phyloP scores from a whole-genome alignment of 208 protist genomes.

The Trypanosoma melophagium region DNA sequence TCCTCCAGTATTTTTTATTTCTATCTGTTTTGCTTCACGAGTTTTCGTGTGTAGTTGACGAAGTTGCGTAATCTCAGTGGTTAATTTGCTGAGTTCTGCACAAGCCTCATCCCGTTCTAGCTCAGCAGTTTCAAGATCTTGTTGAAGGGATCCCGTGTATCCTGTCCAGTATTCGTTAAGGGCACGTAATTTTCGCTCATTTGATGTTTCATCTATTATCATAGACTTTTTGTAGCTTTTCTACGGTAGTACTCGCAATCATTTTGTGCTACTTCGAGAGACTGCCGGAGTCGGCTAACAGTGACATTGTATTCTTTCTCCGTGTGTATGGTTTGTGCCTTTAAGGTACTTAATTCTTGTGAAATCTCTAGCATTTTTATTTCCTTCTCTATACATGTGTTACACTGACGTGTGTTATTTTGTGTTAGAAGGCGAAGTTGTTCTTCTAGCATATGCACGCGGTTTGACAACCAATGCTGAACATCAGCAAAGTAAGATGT shows the following conservation, averaged over 20 bases:
- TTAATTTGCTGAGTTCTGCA: conserved; percentile 1
- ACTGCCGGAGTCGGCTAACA: conserved; percentile 3
- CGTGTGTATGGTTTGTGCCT: neutral
- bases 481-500: conserved; percentile 5
- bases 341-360: neutral
- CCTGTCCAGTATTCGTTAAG: conserved; percentile 20
- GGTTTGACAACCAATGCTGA: conserved; percentile 9
- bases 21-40: neutral
- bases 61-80: neutral
- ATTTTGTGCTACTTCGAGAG: conserved; percentile 6
- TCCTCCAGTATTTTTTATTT: neutral
- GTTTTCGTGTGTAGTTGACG: neutral
- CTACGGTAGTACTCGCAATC: conserved; percentile 13
- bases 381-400: conserved; percentile 9
- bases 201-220: neutral
- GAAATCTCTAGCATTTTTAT: neutral
- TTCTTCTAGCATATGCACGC: conserved; percentile 11
- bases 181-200: conserved; percentile 2
- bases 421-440: neutral
- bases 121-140: conserved; percentile 5
- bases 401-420: neutral
- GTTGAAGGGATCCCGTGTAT: conserved; percentile 4
- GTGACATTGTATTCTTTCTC: neutral
- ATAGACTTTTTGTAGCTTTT: neutral
- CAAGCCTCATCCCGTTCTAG: conserved; percentile 12